Conservation (phyloP, 768 basidiomycete genomes). For the Kwoniella sp. region DNA sequence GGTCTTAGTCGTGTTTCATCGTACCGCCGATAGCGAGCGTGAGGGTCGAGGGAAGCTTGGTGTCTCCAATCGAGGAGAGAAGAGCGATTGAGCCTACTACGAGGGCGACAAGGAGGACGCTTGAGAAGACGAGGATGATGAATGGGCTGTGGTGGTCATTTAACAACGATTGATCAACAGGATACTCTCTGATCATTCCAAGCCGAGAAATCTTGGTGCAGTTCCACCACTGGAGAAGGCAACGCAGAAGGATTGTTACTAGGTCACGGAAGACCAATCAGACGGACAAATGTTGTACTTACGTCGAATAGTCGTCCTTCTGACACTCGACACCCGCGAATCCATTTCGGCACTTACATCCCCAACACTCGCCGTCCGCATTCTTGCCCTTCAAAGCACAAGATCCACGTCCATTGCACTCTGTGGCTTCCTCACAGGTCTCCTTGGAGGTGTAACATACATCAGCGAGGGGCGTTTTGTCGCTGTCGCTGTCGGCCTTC, state of each 20-base stretch:
- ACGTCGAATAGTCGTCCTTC: slow-evolving; percentile 53
- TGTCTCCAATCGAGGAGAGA: slow-evolving; percentile 43
- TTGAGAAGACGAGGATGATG: slow-evolving; percentile 47
- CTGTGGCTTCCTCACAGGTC: slow-evolving; percentile 40
- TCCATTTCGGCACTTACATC: slow-evolving; percentile 47
- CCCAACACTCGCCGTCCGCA: slow-evolving; percentile 50
- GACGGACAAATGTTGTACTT: too few relatives aligned
- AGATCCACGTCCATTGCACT: slow-evolving; percentile 46
- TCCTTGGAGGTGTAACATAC: slow-evolving; percentile 49
- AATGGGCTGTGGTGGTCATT: slow-evolving; percentile 38
- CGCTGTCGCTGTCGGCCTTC: slow-evolving; percentile 1
- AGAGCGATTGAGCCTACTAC: slow-evolving; percentile 40
- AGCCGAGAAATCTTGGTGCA: too few relatives aligned
- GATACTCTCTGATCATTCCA: not conserved
- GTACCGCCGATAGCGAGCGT: slow-evolving; percentile 39
- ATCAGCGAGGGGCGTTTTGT: slow-evolving; percentile 19
- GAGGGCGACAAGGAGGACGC: slow-evolving; percentile 30
- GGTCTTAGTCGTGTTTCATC: slow-evolving; percentile 41
- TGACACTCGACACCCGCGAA: slow-evolving; percentile 51
- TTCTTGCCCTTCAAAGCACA: slow-evolving; percentile 38
- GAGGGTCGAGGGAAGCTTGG: slow-evolving; percentile 49
- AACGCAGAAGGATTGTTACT: too few relatives aligned
- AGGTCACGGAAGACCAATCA: too few relatives aligned
- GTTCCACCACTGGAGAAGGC: too few relatives aligned
- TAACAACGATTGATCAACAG: not conserved